Percentiles rank a stretch among this genome's conserved stretches.
Conservation (phyloP, 1,139 yeast species). For the Magnusiomyces suaveolens region DNA sequence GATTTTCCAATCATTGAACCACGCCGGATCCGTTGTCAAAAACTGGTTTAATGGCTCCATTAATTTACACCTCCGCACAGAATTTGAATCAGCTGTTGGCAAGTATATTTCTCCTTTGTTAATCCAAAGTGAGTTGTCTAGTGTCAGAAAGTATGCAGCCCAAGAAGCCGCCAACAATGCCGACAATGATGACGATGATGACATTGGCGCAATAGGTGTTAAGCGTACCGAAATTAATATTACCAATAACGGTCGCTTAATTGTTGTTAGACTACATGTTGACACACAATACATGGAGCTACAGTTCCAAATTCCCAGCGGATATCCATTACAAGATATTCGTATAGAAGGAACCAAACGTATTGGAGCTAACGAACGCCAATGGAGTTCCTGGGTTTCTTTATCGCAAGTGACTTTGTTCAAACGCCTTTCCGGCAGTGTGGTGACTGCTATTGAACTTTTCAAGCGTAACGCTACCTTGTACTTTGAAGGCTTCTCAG, state of each 20-base stretch:
- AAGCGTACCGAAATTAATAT: constrained; percentile 57
- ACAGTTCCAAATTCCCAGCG: constrained; percentile 57
- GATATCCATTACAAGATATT: constrained; percentile 67
- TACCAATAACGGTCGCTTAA: constrained; percentile 54
- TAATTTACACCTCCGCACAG: constrained; percentile 37
- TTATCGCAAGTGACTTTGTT: constrained; percentile 65
- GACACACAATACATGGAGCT: constrained; percentile 87
- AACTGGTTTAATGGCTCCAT: constrained; percentile 48
- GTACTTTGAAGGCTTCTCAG: constrained; percentile 83
- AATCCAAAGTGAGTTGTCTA: constrained; percentile 47
- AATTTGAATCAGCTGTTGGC: constrained; percentile 55
- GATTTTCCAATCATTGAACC: constrained; percentile 47
- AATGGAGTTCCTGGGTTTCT: constrained; percentile 92
- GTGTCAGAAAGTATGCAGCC: constrained; percentile 35
- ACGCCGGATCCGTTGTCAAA: constrained; percentile 59
- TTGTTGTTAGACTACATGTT: constrained; percentile 62
- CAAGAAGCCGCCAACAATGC: constrained; percentile 30
- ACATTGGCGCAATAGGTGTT: constrained; percentile 21
- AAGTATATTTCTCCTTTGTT: constrained; percentile 55
- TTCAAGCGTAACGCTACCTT: constrained; percentile 71
- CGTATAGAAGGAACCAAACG: constrained; percentile 68
- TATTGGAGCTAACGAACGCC: constrained; percentile 82
- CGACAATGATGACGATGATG: constrained; percentile 22
- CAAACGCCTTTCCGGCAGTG: constrained; percentile 36
- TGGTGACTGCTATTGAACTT: constrained; percentile 70